phyloP scores from a whole-genome alignment of 2,329 filamentous ascomycete species.

The Curvularia hawaiiensis region DNA sequence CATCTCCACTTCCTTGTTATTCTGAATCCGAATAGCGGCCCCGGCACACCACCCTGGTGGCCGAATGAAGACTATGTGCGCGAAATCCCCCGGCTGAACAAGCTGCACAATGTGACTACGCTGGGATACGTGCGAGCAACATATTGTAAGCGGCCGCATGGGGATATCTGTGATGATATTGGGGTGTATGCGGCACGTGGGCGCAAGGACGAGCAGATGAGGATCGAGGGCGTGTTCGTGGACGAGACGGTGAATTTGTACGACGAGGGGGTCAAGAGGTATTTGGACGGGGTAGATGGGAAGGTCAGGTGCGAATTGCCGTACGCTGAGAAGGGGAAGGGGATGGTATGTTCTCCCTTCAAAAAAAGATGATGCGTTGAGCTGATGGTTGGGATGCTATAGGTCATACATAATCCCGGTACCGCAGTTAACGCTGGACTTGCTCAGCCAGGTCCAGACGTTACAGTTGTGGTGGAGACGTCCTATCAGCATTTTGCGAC shows the following conservation, averaged over 20 bases:
- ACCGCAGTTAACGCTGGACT: conserved; percentile 30
- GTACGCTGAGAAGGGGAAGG: conserved; percentile 9
- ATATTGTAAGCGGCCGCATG: conserved; percentile 47
- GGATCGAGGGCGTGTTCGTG: conserved; percentile 57
- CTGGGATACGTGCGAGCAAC: conserved; percentile 59
- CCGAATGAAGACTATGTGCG: conserved; percentile 55
- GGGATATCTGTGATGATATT: conserved; percentile 54
- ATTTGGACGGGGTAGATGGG: conserved; percentile 27
- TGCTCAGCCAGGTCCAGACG: conserved; percentile 30
- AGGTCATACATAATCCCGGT: conserved; percentile 41
- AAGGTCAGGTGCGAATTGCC: conserved; percentile 16
- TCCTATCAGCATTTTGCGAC: conserved; percentile 25
- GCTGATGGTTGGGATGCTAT: background rate
- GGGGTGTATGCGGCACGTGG: conserved; percentile 53
- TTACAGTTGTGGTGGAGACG: conserved; percentile 35
- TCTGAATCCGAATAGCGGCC: conserved; percentile 56
- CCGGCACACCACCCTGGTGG: conserved; percentile 51
- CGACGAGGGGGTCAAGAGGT: conserved; percentile 20
- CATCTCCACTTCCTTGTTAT: conserved; percentile 56
- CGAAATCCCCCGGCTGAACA: conserved; percentile 50
- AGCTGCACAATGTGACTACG: conserved; percentile 53
- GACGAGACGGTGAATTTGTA: conserved; percentile 54
- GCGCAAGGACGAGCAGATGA: conserved; percentile 36
- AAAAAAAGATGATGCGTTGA: too few species aligned
- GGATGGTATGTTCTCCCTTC: conserved; percentile 17